Conservation (phyloP, 768 basidiomycete genomes). For the Arthromyces matolae region DNA sequence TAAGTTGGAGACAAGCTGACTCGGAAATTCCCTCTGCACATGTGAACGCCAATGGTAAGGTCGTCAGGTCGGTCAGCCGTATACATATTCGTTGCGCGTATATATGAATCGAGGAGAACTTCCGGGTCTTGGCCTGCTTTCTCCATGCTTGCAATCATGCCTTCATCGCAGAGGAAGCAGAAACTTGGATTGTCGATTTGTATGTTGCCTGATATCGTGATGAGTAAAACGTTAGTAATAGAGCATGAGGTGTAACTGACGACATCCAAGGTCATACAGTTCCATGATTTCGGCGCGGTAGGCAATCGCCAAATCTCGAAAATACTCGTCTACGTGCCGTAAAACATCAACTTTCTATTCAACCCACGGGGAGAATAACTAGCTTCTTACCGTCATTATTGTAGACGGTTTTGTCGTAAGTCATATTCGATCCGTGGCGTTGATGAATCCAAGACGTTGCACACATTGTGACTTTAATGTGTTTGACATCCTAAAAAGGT, state of each 20-base stretch:
- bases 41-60: conserved; percentile 53
- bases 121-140: conserved; percentile 58
- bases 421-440: conserved; percentile 55
- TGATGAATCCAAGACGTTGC: conserved; percentile 73
- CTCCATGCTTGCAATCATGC: conserved; percentile 49
- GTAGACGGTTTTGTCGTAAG: conserved; percentile 59
- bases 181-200: conserved; percentile 53
- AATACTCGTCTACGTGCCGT: conserved; percentile 41
- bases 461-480: conserved; percentile 69
- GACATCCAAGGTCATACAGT: conserved; percentile 45
- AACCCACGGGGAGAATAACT: background rate
- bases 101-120: conserved; percentile 64
- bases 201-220: conserved; percentile 41
- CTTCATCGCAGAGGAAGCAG: conserved; percentile 66
- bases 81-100: conserved; percentile 58
- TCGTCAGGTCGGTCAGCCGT: conserved; percentile 51
- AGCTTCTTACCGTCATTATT: conserved; percentile 46
- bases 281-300: conserved; percentile 49
- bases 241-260: conserved; percentile 26
- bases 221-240: background rate
- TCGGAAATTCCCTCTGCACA: conserved; percentile 55
- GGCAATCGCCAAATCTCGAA: conserved; percentile 42
- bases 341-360: background rate
- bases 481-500: conserved; percentile 45
- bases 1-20: conserved; percentile 29